phyloP scores from a whole-genome alignment of 371 early-diverging fungal species.

The Batrachochytrium dendrobatidis region DNA sequence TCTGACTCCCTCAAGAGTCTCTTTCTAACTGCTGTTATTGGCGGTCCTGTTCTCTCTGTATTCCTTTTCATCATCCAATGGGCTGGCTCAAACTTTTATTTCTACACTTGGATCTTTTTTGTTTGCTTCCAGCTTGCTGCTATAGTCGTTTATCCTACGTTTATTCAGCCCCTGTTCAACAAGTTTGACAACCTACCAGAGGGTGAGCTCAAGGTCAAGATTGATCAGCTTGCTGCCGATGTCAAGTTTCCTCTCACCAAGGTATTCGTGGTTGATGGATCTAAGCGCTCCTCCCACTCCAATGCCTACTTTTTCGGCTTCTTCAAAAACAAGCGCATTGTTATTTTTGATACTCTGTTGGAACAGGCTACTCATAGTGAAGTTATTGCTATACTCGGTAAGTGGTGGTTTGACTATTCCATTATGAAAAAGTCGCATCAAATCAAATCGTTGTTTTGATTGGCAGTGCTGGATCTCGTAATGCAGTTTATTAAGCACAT shows the following conservation, averaged over 20 bases:
- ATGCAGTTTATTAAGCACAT: slow-evolving; percentile 5
- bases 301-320: slow-evolving; percentile 98
- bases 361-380: slow-evolving; percentile 79
- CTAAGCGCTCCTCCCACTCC: slow-evolving; percentile 87
- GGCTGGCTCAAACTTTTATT: slow-evolving; percentile 78
- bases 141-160: slow-evolving; percentile 87
- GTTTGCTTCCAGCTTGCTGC: slow-evolving; percentile 81
- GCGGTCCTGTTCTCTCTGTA: slow-evolving; percentile 71
- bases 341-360: slow-evolving; percentile 92
- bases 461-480: not conserved
- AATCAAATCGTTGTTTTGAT: no score
- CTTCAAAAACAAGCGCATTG: slow-evolving; percentile 93
- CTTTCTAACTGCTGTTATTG: slow-evolving; percentile 60
- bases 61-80: slow-evolving; percentile 76
- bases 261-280: slow-evolving; percentile 91
- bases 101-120: slow-evolving; percentile 83
- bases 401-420: no score
- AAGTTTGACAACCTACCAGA: slow-evolving; percentile 85
- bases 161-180: slow-evolving; percentile 98
- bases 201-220: slow-evolving; percentile 74
- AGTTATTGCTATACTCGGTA: slow-evolving; percentile 86
- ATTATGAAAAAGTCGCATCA: no score
- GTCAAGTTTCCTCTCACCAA: slow-evolving; percentile 92
- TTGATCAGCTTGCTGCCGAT: slow-evolving; percentile 77
- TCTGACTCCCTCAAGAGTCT: slow-evolving; percentile 74